Conservation (phyloP, 495 filamentous ascomycete genomes). For the Aspergillus carlsbadensis region DNA sequence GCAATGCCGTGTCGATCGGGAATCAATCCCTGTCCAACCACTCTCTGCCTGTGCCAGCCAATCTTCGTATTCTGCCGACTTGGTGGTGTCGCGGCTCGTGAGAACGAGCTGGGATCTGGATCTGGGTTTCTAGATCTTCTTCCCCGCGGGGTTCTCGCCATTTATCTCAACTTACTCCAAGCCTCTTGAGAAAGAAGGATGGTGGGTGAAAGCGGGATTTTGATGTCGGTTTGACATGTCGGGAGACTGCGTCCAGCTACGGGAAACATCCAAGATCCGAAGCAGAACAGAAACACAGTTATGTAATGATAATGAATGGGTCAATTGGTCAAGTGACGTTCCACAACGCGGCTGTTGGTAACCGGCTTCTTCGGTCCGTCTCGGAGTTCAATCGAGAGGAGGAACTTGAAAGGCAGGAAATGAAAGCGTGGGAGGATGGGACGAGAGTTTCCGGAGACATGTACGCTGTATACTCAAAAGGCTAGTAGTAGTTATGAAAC, state of each 20-base stretch:
- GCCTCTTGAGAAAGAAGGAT: not conserved
- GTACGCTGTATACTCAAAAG: too few species aligned
- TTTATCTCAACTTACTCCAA: not conserved
- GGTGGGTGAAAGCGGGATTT: not conserved
- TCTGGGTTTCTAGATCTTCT: not conserved
- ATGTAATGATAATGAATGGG: constrained; percentile 20
- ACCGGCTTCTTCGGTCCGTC: constrained; percentile 25
- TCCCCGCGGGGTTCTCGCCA: not conserved
- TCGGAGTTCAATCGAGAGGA: constrained; percentile 17
- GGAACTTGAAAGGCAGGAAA: too few species aligned
- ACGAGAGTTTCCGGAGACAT: too few species aligned
- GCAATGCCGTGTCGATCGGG: constrained; percentile 23
- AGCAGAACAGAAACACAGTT: constrained; percentile 9
- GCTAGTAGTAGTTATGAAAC: too few species aligned
- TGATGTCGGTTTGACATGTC: not conserved
- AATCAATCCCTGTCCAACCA: constrained; percentile 20
- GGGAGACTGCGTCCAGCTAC: too few species aligned
- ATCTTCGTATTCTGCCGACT: not conserved
- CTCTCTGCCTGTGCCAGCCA: constrained; percentile 2
- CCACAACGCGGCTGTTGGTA: constrained; percentile 27
- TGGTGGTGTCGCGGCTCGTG: not conserved
- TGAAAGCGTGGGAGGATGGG: not conserved
- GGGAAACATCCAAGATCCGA: not conserved
- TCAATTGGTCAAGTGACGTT: constrained; percentile 21
- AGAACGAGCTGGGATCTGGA: not conserved